These are phyloP conservation scores for Pythium folliculosum DNA, from an alignment of 352 stramenopile genomes.

Conservation along the genomic window DNA sequence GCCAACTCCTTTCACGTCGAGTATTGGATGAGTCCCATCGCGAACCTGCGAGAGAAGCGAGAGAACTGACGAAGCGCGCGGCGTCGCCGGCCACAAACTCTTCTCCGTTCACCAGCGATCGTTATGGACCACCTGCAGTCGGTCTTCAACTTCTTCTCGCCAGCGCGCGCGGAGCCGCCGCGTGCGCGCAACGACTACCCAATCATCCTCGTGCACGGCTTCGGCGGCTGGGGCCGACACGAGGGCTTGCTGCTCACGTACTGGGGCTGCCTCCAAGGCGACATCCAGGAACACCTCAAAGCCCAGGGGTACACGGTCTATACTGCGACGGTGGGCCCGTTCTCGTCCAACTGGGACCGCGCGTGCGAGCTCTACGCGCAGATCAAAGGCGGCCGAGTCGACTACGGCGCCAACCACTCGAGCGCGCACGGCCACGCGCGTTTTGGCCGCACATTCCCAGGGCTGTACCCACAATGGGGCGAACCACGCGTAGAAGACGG, in stretches of 20 bases:
- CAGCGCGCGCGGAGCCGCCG: neutral
- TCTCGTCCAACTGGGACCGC: slow-evolving; percentile 44
- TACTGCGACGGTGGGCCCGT: slow-evolving; percentile 29
- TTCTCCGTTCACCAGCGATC: neutral
- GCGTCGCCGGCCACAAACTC: neutral
- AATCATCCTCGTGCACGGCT: slow-evolving; percentile 35
- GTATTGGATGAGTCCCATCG: neutral
- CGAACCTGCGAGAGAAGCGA: neutral
- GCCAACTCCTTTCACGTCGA: neutral
- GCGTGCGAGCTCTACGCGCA: slow-evolving; percentile 45
- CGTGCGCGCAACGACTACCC: slow-evolving; percentile 28
- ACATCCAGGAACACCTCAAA: slow-evolving; percentile 32
- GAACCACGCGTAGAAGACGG: slow-evolving; percentile 42
- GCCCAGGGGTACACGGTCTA: slow-evolving; percentile 37
- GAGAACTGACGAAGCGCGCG: neutral
- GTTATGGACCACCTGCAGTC: neutral
- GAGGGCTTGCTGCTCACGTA: slow-evolving; percentile 33
- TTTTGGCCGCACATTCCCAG: slow-evolving; percentile 51
- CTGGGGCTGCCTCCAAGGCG: slow-evolving; percentile 31
- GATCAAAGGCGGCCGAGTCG: slow-evolving; percentile 37
- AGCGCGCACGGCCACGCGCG: slow-evolving; percentile 26
- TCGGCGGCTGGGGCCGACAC: slow-evolving; percentile 26
- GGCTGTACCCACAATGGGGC: slow-evolving; percentile 64
- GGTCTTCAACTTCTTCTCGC: slow-evolving; percentile 1
- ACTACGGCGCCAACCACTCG: slow-evolving; percentile 37